A percentile compares a stretch with the other conserved stretches of the same genome.
Conservation (phyloP, 2,329 filamentous ascomycete species). For the Phyllosticta capitalensis region DNA sequence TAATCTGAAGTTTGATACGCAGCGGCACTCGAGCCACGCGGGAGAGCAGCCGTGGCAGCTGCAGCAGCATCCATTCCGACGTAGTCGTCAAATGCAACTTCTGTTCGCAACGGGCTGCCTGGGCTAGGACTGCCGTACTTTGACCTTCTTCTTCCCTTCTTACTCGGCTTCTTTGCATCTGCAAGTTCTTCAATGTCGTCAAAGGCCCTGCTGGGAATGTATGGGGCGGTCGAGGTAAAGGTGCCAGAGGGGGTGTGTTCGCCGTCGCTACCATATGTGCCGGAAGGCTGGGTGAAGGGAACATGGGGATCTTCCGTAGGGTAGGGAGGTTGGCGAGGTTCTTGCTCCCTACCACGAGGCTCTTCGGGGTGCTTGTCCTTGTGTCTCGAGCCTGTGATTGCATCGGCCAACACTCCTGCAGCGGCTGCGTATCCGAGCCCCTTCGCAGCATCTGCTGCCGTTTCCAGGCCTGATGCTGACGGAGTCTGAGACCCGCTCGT, state of each 20-base stretch:
- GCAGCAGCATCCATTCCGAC: constrained; percentile 17
- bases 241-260: neutral
- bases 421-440: neutral
- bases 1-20: neutral
- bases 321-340: neutral
- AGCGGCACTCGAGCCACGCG: neutral
- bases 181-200: constrained; percentile 25
- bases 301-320: neutral
- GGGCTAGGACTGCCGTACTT: constrained; percentile 26
- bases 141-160: constrained; percentile 36
- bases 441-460: neutral
- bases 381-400: neutral
- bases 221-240: neutral
- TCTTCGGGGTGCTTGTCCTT: neutral
- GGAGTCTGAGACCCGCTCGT: neutral
- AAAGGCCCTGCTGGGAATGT: constrained; percentile 25
- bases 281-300: neutral
- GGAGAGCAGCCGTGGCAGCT: neutral
- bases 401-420: constrained; percentile 2
- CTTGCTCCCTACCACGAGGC: neutral
- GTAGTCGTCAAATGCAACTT: constrained; percentile 36
- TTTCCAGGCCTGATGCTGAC: neutral
- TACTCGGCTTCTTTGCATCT: constrained; percentile 33
- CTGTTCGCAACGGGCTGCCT: constrained; percentile 13
- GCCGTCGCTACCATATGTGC: neutral